These are phyloP conservation scores for Graphilbum fragrans DNA, from an alignment of 2,329 filamentous ascomycete species.

Conservation along the genomic window DNA sequence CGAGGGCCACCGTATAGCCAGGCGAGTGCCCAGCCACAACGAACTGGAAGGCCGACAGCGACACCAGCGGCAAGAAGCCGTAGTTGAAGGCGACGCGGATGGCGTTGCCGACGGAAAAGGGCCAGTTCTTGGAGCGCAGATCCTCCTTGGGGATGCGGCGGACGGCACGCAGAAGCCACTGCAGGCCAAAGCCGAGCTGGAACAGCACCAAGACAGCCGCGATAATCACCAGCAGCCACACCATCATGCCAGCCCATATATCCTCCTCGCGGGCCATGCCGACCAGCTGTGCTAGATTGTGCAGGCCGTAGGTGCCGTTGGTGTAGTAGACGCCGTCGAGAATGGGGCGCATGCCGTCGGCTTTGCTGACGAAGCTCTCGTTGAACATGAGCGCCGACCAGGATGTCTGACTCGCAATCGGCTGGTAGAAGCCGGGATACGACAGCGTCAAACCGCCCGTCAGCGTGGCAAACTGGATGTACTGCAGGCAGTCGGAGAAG, in stretches of 20 bases:
- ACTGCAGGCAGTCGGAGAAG: constrained; percentile 92
- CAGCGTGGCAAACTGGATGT: constrained; percentile 84
- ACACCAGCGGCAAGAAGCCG: constrained; percentile 76
- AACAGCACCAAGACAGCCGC: constrained; percentile 53
- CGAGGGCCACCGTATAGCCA: constrained; percentile 58
- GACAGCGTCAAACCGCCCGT: constrained; percentile 77
- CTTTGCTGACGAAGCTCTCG: constrained; percentile 66
- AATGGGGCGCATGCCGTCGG: constrained; percentile 52
- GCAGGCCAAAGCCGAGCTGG: constrained; percentile 63
- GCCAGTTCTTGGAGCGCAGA: constrained; percentile 78
- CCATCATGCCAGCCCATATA: constrained; percentile 87
- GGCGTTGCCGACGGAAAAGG: constrained; percentile 69
- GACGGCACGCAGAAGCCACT: constrained; percentile 64
- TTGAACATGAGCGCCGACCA: constrained; percentile 95
- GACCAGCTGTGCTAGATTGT: constrained; percentile 66
- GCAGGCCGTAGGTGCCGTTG: constrained; percentile 67
- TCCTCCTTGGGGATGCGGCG: constrained; percentile 72
- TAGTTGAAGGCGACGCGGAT: constrained; percentile 87
- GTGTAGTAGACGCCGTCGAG: constrained; percentile 79
- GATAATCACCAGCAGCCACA: constrained; percentile 77
- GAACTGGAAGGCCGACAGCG: constrained; percentile 83
- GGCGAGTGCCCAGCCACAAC: constrained; percentile 61
- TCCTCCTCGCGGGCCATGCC: constrained; percentile 68
- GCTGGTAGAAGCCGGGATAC: constrained; percentile 92
- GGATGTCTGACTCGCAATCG: constrained; percentile 71